Conservation (phyloP, 129 eudicot genomes). For the Ambrosia trifida region DNA sequence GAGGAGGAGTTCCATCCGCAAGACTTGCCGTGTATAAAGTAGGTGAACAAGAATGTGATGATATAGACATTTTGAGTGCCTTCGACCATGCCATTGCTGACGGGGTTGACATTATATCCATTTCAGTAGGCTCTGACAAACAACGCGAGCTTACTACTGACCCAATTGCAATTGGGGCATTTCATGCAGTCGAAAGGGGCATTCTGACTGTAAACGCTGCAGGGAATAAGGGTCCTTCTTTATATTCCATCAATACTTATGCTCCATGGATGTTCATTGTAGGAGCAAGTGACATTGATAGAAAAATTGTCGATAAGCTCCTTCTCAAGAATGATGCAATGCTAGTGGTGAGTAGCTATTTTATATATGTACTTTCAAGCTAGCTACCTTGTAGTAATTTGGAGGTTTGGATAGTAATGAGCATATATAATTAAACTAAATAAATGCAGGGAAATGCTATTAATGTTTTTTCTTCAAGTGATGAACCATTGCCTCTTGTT, state of each 20-base stretch:
- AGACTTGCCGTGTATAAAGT: slow-evolving; percentile 29
- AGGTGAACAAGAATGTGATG: not conserved
- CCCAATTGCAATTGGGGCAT: slow-evolving; percentile 42
- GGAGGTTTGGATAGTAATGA: not conserved
- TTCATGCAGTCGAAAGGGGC: slow-evolving; percentile 40
- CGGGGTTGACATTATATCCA: not conserved
- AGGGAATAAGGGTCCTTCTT: slow-evolving; percentile 31
- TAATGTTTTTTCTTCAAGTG: slow-evolving; percentile 36
- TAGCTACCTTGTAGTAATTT: not conserved
- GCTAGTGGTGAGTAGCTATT: slow-evolving; percentile 25
- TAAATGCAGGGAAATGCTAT: slow-evolving; percentile 40
- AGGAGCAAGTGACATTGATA: slow-evolving; percentile 41
- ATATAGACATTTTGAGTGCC: slow-evolving; percentile 15
- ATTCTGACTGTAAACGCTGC: slow-evolving; percentile 33
- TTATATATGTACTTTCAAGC: too few species aligned
- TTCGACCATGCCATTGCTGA: slow-evolving; percentile 14
- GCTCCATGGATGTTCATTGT: slow-evolving; percentile 54
- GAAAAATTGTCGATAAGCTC: slow-evolving; percentile 30
- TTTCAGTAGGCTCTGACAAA: slow-evolving; percentile 23
- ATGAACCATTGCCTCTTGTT: slow-evolving; percentile 31
- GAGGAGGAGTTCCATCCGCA: slow-evolving; percentile 32
- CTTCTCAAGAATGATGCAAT: slow-evolving; percentile 30
- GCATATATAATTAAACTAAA: not conserved
- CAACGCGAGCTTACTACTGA: not conserved
- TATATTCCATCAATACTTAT: not conserved